A percentile compares a stretch with the other conserved stretches of the same genome.
phyloP scores from a whole-genome alignment of 2,329 filamentous ascomycete species.

The Penicillium sp. region DNA sequence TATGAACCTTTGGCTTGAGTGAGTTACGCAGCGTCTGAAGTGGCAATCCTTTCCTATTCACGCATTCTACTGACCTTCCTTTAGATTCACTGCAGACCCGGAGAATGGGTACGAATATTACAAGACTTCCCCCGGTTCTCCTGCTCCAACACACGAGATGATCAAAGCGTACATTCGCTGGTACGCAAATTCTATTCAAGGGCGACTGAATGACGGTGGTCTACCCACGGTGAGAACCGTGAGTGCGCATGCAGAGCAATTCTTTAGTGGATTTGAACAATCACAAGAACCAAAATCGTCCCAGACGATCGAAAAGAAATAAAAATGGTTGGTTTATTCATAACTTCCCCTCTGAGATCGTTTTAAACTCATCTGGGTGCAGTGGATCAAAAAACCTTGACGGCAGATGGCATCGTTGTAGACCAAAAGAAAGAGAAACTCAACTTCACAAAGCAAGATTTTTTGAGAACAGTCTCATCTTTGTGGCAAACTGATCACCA shows the following conservation, averaged over 20 bases:
- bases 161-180: neutral
- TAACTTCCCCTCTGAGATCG: neutral
- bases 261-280: conserved; percentile 1
- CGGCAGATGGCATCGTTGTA: neutral
- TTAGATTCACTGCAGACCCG: neutral
- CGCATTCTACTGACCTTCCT: neutral
- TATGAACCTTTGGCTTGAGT: conserved; percentile 5
- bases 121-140: neutral
- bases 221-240: neutral
- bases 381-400: neutral
- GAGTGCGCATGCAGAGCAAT: neutral
- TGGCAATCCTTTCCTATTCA: neutral
- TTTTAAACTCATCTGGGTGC: neutral
- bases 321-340: neutral
- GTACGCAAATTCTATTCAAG: neutral
- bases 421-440: neutral
- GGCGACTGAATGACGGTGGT: neutral
- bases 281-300: neutral
- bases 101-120: neutral
- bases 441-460: conserved; percentile 3
- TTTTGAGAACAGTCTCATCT: neutral
- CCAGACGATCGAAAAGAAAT: neutral
- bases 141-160: neutral
- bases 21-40: neutral
- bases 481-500: neutral